Conservation (phyloP, 2,329 filamentous ascomycete species). For the Ophiosphaerella korrae region DNA sequence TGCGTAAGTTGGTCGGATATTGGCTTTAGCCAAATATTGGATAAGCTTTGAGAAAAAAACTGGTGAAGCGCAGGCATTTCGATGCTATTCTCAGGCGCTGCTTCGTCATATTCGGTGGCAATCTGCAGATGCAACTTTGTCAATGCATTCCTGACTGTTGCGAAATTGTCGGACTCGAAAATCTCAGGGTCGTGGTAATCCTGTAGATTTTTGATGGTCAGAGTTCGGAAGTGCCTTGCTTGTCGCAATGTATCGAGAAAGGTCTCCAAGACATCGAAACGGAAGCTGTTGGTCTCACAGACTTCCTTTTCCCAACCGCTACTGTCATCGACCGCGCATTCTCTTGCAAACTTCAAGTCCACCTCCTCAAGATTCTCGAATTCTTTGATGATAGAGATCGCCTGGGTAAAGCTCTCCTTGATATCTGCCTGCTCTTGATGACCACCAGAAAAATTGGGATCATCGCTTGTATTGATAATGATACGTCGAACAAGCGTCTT, state of each 20-base stretch:
- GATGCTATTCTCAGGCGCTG: conserved; percentile 16
- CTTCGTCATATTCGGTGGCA: conserved; percentile 19
- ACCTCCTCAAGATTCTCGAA: conserved; percentile 8
- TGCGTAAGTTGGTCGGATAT: conserved; percentile 30
- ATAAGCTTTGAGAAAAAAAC: conserved; percentile 24
- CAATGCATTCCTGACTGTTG: conserved; percentile 14
- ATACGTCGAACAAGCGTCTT: neutral
- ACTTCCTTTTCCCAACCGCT: conserved; percentile 1
- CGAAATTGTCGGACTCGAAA: conserved; percentile 19
- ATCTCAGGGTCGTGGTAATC: conserved; percentile 10
- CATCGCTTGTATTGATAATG: conserved; percentile 10
- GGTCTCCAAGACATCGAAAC: conserved; percentile 6
- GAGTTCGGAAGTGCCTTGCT: conserved; percentile 5
- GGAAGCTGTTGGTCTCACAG: conserved; percentile 12
- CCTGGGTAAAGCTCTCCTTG: conserved; percentile 3
- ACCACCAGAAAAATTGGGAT: neutral
- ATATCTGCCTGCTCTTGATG: neutral
- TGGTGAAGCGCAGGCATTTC: conserved; percentile 9
- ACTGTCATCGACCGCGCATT: conserved; percentile 4
- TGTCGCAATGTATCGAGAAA: conserved; percentile 7
- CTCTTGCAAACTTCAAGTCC: conserved; percentile 14
- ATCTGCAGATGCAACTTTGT: conserved; percentile 23
- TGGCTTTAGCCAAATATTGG: conserved; percentile 26
- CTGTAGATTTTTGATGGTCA: conserved; percentile 32
- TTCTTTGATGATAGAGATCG: neutral